Evolutionary conservation across 1,139 yeast species (phyloP).

Genomic region (Scheffersomyces segobiensis): DNA sequence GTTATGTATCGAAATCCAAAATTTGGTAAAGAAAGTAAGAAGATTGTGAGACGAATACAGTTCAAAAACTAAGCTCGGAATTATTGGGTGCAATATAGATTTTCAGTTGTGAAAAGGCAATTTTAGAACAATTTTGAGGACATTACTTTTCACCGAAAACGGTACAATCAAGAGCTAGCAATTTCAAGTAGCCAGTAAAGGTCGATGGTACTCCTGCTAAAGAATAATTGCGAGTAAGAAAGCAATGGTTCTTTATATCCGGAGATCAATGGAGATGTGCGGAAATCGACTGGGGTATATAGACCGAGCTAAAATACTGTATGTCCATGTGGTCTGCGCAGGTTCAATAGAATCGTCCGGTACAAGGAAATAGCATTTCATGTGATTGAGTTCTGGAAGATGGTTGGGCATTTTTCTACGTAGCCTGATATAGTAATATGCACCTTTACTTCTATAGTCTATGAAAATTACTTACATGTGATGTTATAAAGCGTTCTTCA

Average conservation of each 20-base stretch:
- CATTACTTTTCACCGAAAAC: background rate
- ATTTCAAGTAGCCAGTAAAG: background rate
- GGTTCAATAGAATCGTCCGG: background rate
- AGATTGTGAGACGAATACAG: background rate
- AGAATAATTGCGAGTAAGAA: background rate
- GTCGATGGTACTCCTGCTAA: background rate
- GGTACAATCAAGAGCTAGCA: background rate
- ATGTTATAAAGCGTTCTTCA: too few relatives aligned
- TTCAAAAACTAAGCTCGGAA: background rate
- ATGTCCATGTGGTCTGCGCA: background rate
- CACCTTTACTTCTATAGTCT: too few relatives aligned
- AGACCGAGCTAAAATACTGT: background rate
- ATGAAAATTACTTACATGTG: too few relatives aligned
- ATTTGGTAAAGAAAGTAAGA: background rate
- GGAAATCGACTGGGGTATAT: background rate
- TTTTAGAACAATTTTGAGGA: background rate
- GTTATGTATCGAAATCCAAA: background rate
- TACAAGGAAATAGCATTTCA: background rate
- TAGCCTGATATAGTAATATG: too few relatives aligned
- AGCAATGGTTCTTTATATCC: background rate
- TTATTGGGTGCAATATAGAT: background rate
- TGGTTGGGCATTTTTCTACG: background rate
- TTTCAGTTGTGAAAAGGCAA: background rate
- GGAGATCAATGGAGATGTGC: background rate
- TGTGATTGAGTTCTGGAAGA: background rate